Evolutionary conservation across 352 stramenopile genomes (phyloP).

Genomic region (Blastocystis sp.): DNA sequence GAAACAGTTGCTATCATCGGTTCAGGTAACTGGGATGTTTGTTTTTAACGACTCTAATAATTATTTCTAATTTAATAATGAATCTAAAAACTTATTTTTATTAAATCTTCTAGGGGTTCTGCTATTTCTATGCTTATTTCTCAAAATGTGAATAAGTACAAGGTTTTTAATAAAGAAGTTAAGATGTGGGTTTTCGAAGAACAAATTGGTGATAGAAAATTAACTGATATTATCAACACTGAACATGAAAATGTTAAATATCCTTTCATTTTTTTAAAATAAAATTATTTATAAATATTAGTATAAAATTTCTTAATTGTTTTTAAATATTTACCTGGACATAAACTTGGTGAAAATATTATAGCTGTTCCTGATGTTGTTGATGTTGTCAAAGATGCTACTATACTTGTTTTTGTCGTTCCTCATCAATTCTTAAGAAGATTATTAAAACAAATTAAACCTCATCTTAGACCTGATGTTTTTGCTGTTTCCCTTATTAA

Average conservation of each 20-base stretch:
- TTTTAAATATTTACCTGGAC: conserved; percentile 53
- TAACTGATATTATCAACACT: conserved; percentile 83
- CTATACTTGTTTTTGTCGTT: conserved; percentile 81
- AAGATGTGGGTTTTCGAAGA: conserved; percentile 91
- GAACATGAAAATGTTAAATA: conserved; percentile 83
- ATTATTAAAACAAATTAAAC: conserved; percentile 44
- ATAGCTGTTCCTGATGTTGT: conserved; percentile 68
- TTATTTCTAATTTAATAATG: too few relatives aligned
- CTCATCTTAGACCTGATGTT: conserved; percentile 51
- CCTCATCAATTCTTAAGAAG: conserved; percentile 59
- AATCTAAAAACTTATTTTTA: too few relatives aligned
- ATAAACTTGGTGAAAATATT: conserved; percentile 75
- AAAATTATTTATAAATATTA: too few relatives aligned
- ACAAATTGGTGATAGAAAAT: conserved; percentile 62
- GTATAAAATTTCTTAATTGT: neutral
- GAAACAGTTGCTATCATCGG: too few relatives aligned
- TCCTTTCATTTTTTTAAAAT: conserved; percentile 47
- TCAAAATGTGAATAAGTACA: conserved; percentile 39
- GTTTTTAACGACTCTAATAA: too few relatives aligned
- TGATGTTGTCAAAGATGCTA: conserved; percentile 61
- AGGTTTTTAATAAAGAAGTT: conserved; percentile 64
- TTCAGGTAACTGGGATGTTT: too few relatives aligned
- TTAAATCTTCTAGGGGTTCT: conserved; percentile 35
- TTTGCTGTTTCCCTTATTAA: conserved; percentile 72
- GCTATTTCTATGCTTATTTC: conserved; percentile 36